Percentiles rank a stretch among this genome's conserved stretches.
phyloP scores from a whole-genome alignment of 352 stramenopile species.

The Phytophthora kernoviae region DNA sequence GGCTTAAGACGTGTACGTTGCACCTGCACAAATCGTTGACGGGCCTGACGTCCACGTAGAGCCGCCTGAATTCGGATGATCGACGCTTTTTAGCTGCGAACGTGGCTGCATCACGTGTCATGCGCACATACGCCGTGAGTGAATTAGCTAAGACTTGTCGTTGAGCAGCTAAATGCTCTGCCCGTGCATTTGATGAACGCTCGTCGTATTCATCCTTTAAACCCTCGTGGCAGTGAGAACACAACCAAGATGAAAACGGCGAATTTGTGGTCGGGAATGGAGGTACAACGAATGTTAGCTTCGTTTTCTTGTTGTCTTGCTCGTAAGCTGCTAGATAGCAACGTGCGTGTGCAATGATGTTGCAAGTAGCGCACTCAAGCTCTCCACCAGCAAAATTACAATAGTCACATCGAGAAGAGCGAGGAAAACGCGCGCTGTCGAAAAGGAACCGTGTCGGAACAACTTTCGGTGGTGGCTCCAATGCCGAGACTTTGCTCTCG shows the following conservation, averaged over 20 bases:
- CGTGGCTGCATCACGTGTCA: slow-evolving; percentile 58
- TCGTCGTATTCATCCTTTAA: slow-evolving; percentile 69
- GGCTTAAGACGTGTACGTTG: slow-evolving; percentile 64
- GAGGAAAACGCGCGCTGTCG: slow-evolving; percentile 42
- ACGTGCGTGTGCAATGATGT: slow-evolving; percentile 63
- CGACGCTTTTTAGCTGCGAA: slow-evolving; percentile 63
- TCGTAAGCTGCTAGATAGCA: slow-evolving; percentile 61
- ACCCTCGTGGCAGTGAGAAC: slow-evolving; percentile 48
- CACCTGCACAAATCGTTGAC: slow-evolving; percentile 49
- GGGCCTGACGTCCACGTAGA: slow-evolving; percentile 54
- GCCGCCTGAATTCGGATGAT: slow-evolving; percentile 62
- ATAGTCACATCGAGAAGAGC: slow-evolving; percentile 62
- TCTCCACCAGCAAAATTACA: slow-evolving; percentile 65
- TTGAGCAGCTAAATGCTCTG: slow-evolving; percentile 48
- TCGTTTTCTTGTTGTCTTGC: slow-evolving; percentile 37
- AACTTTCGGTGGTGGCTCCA: slow-evolving; percentile 18
- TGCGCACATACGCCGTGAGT: slow-evolving; percentile 66
- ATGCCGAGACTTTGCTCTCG: slow-evolving; percentile 10
- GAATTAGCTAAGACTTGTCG: slow-evolving; percentile 56
- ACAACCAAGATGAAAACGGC: slow-evolving; percentile 62
- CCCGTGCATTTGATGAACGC: slow-evolving; percentile 38
- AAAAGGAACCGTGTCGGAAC: slow-evolving; percentile 60
- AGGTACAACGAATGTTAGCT: slow-evolving; percentile 60
- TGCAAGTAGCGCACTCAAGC: slow-evolving; percentile 66
- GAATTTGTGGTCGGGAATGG: slow-evolving; percentile 10